These are phyloP conservation scores for Phytopythium montanum DNA, from an alignment of 352 stramenopile genomes.

Conservation along the genomic window DNA sequence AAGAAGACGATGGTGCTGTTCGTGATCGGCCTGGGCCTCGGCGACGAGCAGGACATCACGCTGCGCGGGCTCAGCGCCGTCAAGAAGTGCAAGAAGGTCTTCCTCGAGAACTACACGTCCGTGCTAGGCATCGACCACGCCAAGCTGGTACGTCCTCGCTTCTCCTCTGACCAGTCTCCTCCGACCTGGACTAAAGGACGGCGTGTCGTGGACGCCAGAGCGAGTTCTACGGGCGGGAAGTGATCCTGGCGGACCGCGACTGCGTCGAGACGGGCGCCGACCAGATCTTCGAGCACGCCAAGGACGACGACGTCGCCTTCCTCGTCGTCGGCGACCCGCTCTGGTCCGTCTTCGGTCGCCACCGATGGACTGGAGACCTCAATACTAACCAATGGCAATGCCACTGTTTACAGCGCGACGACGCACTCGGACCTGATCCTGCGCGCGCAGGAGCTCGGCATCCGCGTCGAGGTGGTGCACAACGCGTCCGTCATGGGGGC, in stretches of 20 bases:
- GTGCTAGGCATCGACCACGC: conserved; percentile 90
- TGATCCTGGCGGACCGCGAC: conserved; percentile 91
- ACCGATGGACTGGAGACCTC: too few species aligned
- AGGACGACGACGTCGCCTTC: conserved; percentile 93
- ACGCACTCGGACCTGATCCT: conserved; percentile 99
- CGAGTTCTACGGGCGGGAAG: conserved; percentile 93
- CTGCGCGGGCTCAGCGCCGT: conserved; percentile 95
- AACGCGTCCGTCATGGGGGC: conserved; percentile 99
- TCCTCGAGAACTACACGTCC: conserved; percentile 98
- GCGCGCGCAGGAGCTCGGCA: conserved; percentile 90
- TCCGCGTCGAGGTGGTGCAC: conserved; percentile 96
- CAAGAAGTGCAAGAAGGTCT: conserved; percentile 93
- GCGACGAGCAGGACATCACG: conserved; percentile 99
- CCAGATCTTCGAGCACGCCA: conserved; percentile 91
- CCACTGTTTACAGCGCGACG: conserved; percentile 70
- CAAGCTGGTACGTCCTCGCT: conserved; percentile 56
- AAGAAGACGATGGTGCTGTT: conserved; percentile 88
- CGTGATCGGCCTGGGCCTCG: conserved; percentile 96
- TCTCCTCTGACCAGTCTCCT: too few species aligned
- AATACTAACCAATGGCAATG: too few species aligned
- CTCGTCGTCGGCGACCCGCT: conserved; percentile 98
- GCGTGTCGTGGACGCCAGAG: conserved; percentile 46
- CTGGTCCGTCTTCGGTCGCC: conserved; percentile 40
- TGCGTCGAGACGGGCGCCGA: conserved; percentile 97
- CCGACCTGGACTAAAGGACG: neutral